These are phyloP conservation scores for Nymphaea thermarum DNA, from an alignment of 164 flowering plant species.

Conservation along the genomic window DNA sequence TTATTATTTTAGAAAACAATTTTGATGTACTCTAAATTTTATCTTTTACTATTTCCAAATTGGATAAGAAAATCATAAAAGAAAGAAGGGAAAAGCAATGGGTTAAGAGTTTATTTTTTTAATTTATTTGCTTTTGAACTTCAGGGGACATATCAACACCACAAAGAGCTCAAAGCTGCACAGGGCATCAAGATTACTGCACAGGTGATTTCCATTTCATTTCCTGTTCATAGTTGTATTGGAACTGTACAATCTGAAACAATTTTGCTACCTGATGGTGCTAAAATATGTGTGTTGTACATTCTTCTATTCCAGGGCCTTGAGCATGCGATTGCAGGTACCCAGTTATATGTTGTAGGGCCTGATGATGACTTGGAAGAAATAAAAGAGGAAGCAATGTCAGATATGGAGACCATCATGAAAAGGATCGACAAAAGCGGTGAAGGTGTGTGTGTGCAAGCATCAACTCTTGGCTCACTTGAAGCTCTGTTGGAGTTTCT, in stretches of 20 bases:
- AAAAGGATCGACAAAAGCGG: conserved; percentile 88
- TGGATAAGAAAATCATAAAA: no score
- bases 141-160: conserved; percentile 85
- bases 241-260: neutral
- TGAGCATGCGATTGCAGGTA: conserved; percentile 97
- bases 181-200: conserved; percentile 93
- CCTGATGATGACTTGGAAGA: conserved; percentile 82
- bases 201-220: conserved; percentile 42
- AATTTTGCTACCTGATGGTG: neutral
- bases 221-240: neutral
- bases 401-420: conserved; percentile 83
- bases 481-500: conserved; percentile 92
- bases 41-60: no score
- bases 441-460: conserved; percentile 96
- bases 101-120: no score
- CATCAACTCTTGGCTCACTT: conserved; percentile 95
- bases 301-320: conserved; percentile 47
- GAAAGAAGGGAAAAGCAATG: no score
- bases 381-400: conserved; percentile 60
- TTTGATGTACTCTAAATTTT: no score
- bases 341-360: conserved; percentile 76
- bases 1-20: no score
- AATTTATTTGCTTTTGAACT: neutral
- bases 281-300: neutral
- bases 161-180: conserved; percentile 92